Base-by-base conservation (phyloP, 768 basidiomycete genomes). In the Piloderma croceum region DNA sequence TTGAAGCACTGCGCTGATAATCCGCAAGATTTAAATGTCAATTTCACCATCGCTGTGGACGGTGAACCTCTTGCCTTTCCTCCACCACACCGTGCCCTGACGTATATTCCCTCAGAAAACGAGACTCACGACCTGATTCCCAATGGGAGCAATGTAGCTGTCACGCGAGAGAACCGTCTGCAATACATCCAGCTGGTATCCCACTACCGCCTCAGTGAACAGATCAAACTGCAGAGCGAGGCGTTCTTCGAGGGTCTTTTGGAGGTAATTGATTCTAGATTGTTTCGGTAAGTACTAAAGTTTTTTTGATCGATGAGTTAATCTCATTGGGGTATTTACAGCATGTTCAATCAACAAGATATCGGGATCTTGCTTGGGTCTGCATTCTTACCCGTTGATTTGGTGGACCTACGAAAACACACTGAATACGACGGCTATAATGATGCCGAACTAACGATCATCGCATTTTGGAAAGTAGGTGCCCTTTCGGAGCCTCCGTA, bases 341-440 rank as follows among this genome's bases (percentile, higher is more conserved):
- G 90, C 33, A 93, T 97, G 89, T 99, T 98, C 65, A 94, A 97
- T 59, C 93, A 94, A 49, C 85, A 90, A 56, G 96, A 98, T 60
- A 69, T 97, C 3, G 90, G 91, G 56, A 83, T 94, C 35, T 68
- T 98, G 1, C 71, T 99, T 5, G 93, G 93, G 0, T 90, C 89
- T 6, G 85, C 87, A 23, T 84, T 93, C 44, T 69, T 86, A 0
- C 83, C 85, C 0, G 82, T 94, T 35, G 86, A 92, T 54, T 47
- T 97, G 6, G 79, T 83, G 12, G 93, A 99, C 59, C 62, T 97
- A 43, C 69, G 81, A 42, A 52, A 58, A 7, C 69, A 97, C 52
- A 88, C 89, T 1, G 74, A 81, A 36, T 90, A 93, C 46, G 90
- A 90, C 2, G 90, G 92, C 15, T 90, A 83, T 52, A 70, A 83